Percentiles rank a stretch among this genome's conserved stretches.
Conservation (phyloP, 2,329 filamentous ascomycete species). For the Nemania sp. region DNA sequence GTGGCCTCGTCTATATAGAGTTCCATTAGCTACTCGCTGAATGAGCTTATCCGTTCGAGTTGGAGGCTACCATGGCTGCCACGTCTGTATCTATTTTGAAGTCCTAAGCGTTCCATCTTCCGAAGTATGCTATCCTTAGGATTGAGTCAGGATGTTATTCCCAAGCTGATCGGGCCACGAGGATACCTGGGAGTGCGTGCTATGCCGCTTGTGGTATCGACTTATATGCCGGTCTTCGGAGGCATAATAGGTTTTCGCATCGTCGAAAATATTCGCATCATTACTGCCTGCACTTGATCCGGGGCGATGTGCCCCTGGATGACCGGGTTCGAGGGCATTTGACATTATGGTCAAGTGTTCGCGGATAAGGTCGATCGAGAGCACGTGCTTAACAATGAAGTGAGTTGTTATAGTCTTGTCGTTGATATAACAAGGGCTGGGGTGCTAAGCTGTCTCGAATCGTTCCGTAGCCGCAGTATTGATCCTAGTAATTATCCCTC, state of each 20-base stretch:
- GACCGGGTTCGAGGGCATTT: slow-evolving; percentile 26
- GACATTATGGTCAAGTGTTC: slow-evolving; percentile 27
- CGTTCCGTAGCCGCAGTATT: not conserved
- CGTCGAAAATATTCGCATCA: slow-evolving; percentile 55
- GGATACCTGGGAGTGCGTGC: slow-evolving; percentile 60
- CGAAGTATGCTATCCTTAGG: slow-evolving; percentile 56
- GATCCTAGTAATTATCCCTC: not conserved
- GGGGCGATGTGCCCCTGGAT: slow-evolving; percentile 24
- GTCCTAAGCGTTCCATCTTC: slow-evolving; percentile 55
- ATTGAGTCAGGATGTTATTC: slow-evolving; percentile 34
- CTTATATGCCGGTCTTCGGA: slow-evolving; percentile 58
- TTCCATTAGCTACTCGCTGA: slow-evolving; percentile 2
- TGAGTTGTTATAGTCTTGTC: not conserved
- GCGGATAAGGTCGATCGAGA: not conserved
- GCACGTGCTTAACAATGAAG: too few species aligned
- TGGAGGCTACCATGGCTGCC: slow-evolving; percentile 59
- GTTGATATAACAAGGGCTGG: not conserved
- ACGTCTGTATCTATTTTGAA: slow-evolving; percentile 59
- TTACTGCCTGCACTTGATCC: slow-evolving; percentile 44
- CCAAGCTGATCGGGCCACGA: not conserved
- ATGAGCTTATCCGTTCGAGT: not conserved
- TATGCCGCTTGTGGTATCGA: slow-evolving; percentile 53
- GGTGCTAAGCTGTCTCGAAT: not conserved
- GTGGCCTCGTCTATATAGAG: slow-evolving; percentile 68
- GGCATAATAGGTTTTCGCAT: slow-evolving; percentile 62